Percentiles rank a stretch among this genome's conserved stretches.
Conservation (phyloP, 2,329 filamentous ascomycete genomes). For the Conoideocrella luteorostrata region DNA sequence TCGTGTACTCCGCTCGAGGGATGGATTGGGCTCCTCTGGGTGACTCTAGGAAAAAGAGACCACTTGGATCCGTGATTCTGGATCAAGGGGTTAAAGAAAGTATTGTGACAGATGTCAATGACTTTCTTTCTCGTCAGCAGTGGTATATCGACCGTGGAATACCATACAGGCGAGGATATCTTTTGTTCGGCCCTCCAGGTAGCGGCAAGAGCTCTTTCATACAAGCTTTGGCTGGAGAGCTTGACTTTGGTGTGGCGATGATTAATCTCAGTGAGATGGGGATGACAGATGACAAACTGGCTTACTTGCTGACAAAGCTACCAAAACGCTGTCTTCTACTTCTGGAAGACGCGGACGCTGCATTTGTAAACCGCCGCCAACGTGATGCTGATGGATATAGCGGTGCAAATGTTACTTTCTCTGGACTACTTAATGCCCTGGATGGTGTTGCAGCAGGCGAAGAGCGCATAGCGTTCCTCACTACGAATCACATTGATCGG, state of each 20-base stretch:
- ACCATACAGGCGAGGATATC: slow-evolving; percentile 82
- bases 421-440: slow-evolving; percentile 75
- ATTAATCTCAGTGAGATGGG: slow-evolving; percentile 86
- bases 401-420: slow-evolving; percentile 89
- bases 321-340: slow-evolving; percentile 76
- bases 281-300: slow-evolving; percentile 82
- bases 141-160: slow-evolving; percentile 97
- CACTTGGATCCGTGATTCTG: slow-evolving; percentile 79
- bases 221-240: slow-evolving; percentile 83
- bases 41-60: slow-evolving; percentile 76
- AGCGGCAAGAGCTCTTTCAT: slow-evolving; percentile 96
- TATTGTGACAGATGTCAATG: slow-evolving; percentile 72
- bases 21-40: slow-evolving; percentile 83
- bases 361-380: slow-evolving; percentile 75
- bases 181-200: slow-evolving; percentile 82
- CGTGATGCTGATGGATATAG: slow-evolving; percentile 76
- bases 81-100: slow-evolving; percentile 77
- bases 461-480: slow-evolving; percentile 88
- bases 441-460: slow-evolving; percentile 94
- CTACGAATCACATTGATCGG: slow-evolving; percentile 87
- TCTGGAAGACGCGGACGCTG: slow-evolving; percentile 86
- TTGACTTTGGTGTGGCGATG: slow-evolving; percentile 90
- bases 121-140: slow-evolving; percentile 70
- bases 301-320: slow-evolving; percentile 78
- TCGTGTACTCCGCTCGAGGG: slow-evolving; percentile 80